Percentiles rank a stretch among this genome's conserved stretches.
These are phyloP conservation scores for Vanrija humicola DNA, from an alignment of 1,284 basidiomycete species.

Conservation along the genomic window DNA sequence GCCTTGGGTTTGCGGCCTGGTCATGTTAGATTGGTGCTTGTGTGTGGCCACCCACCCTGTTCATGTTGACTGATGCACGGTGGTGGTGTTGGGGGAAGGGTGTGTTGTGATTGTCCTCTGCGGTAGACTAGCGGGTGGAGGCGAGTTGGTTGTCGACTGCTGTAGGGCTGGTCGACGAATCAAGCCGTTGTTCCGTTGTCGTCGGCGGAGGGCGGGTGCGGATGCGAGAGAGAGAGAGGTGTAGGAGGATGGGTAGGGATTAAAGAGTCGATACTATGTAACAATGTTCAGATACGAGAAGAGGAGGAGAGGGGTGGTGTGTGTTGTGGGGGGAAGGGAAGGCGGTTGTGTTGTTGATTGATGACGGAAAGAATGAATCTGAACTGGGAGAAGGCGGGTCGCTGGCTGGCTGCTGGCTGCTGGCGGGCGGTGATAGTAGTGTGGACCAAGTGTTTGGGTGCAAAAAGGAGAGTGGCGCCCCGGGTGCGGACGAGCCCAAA, in stretches of 20 bases:
- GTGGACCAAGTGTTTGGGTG: not conserved
- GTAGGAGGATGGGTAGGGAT: not conserved
- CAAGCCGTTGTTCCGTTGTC: too few species aligned
- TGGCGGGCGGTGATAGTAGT: not conserved
- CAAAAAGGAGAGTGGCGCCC: not conserved
- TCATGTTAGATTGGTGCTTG: not conserved
- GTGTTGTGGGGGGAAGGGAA: not conserved
- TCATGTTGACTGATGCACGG: constrained; percentile 1
- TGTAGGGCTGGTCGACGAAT: too few species aligned
- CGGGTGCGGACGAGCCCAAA: constrained; percentile 1
- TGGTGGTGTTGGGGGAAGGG: not conserved
- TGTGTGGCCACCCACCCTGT: constrained; percentile 1
- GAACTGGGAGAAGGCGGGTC: not conserved
- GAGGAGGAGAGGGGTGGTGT: not conserved
- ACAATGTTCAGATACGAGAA: too few species aligned
- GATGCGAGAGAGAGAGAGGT: not conserved
- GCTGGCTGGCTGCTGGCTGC: constrained; percentile 1
- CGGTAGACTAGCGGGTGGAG: too few species aligned
- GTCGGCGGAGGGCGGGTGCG: not conserved
- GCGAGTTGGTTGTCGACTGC: too few species aligned
- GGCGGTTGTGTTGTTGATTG: not conserved
- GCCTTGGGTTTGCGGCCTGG: constrained; percentile 24
- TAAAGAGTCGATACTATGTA: too few species aligned
- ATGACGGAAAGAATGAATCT: too few species aligned
- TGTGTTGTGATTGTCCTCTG: not conserved